Base-by-base conservation (phyloP, 2,329 filamentous ascomycete genomes). In the Penicillium sp. region DNA sequence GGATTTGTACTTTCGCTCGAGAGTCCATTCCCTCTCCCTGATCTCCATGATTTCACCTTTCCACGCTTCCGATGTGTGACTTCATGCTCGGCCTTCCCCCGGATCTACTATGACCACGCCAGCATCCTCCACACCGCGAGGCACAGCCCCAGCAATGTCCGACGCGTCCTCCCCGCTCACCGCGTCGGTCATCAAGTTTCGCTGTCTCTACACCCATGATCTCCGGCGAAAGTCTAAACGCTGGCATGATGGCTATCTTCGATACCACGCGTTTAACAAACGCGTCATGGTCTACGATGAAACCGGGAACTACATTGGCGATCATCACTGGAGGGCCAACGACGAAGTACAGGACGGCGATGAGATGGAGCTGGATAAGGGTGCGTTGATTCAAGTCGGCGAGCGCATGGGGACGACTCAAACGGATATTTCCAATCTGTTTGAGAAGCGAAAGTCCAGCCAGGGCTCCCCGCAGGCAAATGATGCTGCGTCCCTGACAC, bases 241-340 rank as follows among this genome's bases (percentile, higher is more conserved):
- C 60, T 97, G 93, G 93, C 91, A 96, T 70, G 93, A 97, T 87
- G 93, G 94, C 37, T 87, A 87, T 53, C 84, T 97, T 61, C 90
- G 89, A 64, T 96, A 89, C 64, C 93, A 97, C 71, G 89, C 90
- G 0, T 96, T 96, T 84, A 97, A 97, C 78, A 91, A 88, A 71
- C 87, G 91, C 4, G 81, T 95, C 60, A 96, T 97, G 91, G 90
- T 96, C 6, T 94, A 95, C 68, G 92, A 96, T 73, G 87, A 91
- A 49, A 81, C 85, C 2, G 87, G 90, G 0, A 91, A 93, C 72
- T 91, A 89, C 64, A 83, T 97, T 31, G 93, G 92, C 3, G 93
- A 96, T 73, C 86, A 87, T 35, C 91, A 96, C 75, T 95, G 90
- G 88, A 86, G 87, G 44, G 83, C 87, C 47, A 83, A 85, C 54